Base-by-base conservation (phyloP, 768 basidiomycete genomes). In the Tulasnella sp. region DNA sequence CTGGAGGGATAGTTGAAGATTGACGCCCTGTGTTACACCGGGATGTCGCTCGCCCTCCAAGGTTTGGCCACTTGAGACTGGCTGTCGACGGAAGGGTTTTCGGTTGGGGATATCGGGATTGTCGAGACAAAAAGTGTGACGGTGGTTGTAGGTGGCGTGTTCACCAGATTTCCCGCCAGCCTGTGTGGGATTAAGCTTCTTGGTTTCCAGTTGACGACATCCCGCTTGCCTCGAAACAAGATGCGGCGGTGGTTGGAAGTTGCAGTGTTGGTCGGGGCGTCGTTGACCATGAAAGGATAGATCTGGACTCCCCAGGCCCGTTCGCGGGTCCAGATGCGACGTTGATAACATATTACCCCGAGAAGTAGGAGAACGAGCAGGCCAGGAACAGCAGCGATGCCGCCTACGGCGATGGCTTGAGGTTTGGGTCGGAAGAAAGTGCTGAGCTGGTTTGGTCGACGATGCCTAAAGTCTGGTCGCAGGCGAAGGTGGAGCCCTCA, bases 191-290 rank as follows among this genome's bases (percentile, higher is more conserved):
- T 77, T 39, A 1, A 70, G 70, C 55, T 72, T 37, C 16, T 77
- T 40, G 77, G 70, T 20, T 77, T 77, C 70, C 77, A 72, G 39
- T 72, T 72, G 69, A 72, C 40, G 39, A 44, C 70, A 2, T 73
- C 77, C 10, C 42, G 40, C 15, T 73, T 26, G 37, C 39, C 26
- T 29, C 69, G 61, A 32, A 35, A 73, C 18, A 73, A 48, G 7
- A 70, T 77, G 40, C 77, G 40, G 5, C 77, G 77, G n/a, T 69
- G 74, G 40, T 26, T 75, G 11, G 42, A 74, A 15, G 44, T 11
- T 32, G 29, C 51, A 10, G 46, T 29, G 37, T 15, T 40, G 57
- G n/a, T 46, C 15, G 29, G 35, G n/a, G 35, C 67, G 18, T 40
- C 69, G 39, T 61, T 39, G 29, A 51, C 76, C 40, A 61, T 61